Percentiles rank a stretch among this genome's conserved stretches.
These are phyloP conservation scores for Aspergillus udagawae DNA, from an alignment of 2,329 filamentous ascomycete genomes.

Conservation along the genomic window DNA sequence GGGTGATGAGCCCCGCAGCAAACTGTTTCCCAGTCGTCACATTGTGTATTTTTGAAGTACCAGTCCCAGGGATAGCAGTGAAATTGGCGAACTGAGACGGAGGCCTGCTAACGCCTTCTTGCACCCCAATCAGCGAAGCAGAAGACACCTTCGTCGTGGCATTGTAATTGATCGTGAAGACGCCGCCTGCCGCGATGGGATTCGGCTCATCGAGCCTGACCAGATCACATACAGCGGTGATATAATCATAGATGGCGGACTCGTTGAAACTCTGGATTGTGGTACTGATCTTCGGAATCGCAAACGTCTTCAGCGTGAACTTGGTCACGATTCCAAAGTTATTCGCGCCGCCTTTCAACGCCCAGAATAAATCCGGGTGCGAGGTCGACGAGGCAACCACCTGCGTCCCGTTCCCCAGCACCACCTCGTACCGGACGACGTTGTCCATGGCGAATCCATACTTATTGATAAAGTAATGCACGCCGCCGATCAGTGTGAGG, in stretches of 20 bases:
- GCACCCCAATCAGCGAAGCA: slow-evolving; percentile 30
- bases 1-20: slow-evolving; percentile 24
- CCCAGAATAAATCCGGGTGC: slow-evolving; percentile 33
- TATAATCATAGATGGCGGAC: slow-evolving; percentile 17
- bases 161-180: slow-evolving; percentile 29
- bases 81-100: slow-evolving; percentile 33
- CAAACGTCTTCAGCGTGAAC: slow-evolving; percentile 24
- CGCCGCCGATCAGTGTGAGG: slow-evolving; percentile 32
- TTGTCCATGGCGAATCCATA: slow-evolving; percentile 34
- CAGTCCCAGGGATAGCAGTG: slow-evolving; percentile 22
- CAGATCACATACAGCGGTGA: slow-evolving; percentile 25
- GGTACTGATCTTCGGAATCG: slow-evolving; percentile 25
- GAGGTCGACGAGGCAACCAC: slow-evolving; percentile 19
- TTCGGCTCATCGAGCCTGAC: slow-evolving; percentile 18
- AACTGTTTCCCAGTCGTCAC: slow-evolving; percentile 26
- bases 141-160: slow-evolving; percentile 19
- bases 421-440: slow-evolving; percentile 29
- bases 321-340: slow-evolving; percentile 33
- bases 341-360: slow-evolving; percentile 33
- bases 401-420: slow-evolving; percentile 28
- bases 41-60: slow-evolving; percentile 17
- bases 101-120: slow-evolving; percentile 30
- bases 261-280: slow-evolving; percentile 32
- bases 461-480: slow-evolving; percentile 29
- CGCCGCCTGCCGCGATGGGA: slow-evolving; percentile 27